Conservation (phyloP, 2,329 filamentous ascomycete genomes). For the Colletotrichum horii region DNA sequence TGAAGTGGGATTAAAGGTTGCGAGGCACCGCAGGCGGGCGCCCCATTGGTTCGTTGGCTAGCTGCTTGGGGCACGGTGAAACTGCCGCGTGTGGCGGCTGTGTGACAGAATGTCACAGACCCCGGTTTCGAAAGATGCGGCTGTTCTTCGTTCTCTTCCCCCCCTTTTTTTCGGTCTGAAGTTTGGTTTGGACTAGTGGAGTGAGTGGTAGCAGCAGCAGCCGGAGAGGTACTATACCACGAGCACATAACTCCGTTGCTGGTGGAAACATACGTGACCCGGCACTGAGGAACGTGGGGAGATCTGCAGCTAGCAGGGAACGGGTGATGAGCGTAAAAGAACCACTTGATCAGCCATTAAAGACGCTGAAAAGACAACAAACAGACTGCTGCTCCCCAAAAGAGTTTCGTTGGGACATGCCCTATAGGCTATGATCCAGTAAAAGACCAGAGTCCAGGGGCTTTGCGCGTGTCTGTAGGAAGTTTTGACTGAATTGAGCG, state of each 20-base stretch:
- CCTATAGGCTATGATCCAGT: neutral
- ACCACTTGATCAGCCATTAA: neutral
- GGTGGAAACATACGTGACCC: neutral
- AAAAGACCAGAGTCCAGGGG: neutral
- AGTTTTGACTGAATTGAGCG: neutral
- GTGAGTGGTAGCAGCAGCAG: neutral
- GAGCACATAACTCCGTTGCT: neutral
- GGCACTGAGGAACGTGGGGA: neutral
- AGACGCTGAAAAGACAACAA: neutral
- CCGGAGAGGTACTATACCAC: neutral
- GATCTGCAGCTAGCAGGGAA: constrained; percentile 20
- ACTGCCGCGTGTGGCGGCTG: constrained; percentile 20
- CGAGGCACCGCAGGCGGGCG: neutral
- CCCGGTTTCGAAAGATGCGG: constrained; percentile 15
- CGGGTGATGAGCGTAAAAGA: neutral
- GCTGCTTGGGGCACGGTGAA: constrained; percentile 9
- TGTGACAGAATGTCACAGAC: constrained; percentile 24
- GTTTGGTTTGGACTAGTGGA: neutral
- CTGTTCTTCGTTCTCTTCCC: neutral
- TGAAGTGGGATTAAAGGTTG: constrained; percentile 2
- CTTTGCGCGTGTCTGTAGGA: neutral
- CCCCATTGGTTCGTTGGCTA: neutral
- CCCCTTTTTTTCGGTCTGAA: neutral
- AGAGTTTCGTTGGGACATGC: neutral
- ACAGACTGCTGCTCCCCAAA: neutral